Evolutionary conservation across 108 stramenopile genomes (phyloP).

Genomic region (Skeletonema tropicum): DNA sequence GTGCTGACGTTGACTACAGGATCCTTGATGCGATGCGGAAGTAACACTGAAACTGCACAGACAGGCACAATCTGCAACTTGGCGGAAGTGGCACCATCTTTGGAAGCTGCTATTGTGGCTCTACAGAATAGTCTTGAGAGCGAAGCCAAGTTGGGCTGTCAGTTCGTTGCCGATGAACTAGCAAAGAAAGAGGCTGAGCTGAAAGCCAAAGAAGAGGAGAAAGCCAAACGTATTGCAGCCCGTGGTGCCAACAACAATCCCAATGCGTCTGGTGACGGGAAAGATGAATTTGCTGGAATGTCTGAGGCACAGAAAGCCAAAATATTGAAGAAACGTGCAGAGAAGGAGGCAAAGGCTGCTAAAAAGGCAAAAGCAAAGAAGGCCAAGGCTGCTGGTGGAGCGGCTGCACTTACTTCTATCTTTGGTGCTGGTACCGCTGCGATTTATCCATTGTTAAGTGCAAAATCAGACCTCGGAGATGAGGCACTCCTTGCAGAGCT

Average conservation of each 20-base stretch:
- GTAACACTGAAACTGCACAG: not conserved
- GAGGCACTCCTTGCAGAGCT: constrained; percentile 31
- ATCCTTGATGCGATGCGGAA: constrained; percentile 1
- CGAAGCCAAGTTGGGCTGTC: constrained; percentile 36
- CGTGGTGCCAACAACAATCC: constrained; percentile 4
- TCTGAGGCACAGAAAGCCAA: constrained; percentile 69
- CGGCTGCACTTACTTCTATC: constrained; percentile 47
- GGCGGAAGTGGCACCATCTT: constrained; percentile 13
- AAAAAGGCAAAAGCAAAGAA: constrained; percentile 70
- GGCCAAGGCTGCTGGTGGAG: constrained; percentile 57
- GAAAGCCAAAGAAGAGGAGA: constrained; percentile 57
- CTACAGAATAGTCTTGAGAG: constrained; percentile 30
- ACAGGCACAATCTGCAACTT: constrained; percentile 1
- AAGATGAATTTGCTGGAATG: constrained; percentile 69
- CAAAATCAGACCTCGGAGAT: constrained; percentile 21
- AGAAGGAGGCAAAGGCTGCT: constrained; percentile 88
- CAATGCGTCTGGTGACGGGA: not conserved
- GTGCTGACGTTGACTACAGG: constrained; percentile 11
- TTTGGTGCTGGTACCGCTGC: constrained; percentile 65
- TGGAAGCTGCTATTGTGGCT: constrained; percentile 17
- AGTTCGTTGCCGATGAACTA: constrained; percentile 29
- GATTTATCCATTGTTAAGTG: constrained; percentile 34
- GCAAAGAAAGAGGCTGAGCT: constrained; percentile 45
- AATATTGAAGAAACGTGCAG: constrained; percentile 76
- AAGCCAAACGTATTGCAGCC: constrained; percentile 52